Evolutionary conservation across 1,284 basidiomycete species (phyloP).

Genomic region (Ceratobasidium sp.): DNA sequence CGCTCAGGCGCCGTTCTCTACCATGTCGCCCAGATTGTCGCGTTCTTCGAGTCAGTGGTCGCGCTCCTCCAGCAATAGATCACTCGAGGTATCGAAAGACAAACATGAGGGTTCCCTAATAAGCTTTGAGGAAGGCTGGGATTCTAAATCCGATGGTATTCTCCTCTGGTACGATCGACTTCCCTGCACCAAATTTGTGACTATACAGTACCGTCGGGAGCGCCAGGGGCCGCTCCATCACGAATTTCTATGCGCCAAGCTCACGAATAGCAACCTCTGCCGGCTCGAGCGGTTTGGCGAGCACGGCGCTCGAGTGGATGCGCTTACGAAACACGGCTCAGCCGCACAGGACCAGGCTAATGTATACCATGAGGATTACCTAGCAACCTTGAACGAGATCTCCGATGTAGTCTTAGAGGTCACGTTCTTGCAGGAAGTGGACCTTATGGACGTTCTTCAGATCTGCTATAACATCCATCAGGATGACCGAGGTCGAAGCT

Average conservation of each 20-base stretch:
- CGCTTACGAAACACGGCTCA: neutral
- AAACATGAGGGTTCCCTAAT: too few relatives aligned
- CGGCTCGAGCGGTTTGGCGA: neutral
- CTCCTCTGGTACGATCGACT: neutral
- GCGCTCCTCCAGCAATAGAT: too few relatives aligned
- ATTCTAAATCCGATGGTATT: too few relatives aligned
- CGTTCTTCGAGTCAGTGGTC: too few relatives aligned
- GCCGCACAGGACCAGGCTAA: neutral
- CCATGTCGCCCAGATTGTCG: too few relatives aligned
- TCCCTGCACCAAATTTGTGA: neutral
- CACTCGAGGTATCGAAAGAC: too few relatives aligned
- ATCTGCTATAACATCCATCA: conserved; percentile 9
- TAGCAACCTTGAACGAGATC: too few relatives aligned
- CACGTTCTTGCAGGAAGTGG: neutral
- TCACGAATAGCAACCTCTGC: neutral
- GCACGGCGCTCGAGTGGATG: too few relatives aligned
- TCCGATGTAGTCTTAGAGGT: neutral
- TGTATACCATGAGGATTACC: neutral
- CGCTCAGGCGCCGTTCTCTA: too few relatives aligned
- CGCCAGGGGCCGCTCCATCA: neutral
- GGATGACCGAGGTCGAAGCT: neutral
- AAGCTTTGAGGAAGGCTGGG: too few relatives aligned
- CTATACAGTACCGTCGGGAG: conserved; percentile 14
- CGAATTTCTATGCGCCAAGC: conserved; percentile 17
- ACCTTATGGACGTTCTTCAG: conserved; percentile 18